phyloP scores from a whole-genome alignment of 1,139 yeast genomes.

The Pichia sp. region DNA sequence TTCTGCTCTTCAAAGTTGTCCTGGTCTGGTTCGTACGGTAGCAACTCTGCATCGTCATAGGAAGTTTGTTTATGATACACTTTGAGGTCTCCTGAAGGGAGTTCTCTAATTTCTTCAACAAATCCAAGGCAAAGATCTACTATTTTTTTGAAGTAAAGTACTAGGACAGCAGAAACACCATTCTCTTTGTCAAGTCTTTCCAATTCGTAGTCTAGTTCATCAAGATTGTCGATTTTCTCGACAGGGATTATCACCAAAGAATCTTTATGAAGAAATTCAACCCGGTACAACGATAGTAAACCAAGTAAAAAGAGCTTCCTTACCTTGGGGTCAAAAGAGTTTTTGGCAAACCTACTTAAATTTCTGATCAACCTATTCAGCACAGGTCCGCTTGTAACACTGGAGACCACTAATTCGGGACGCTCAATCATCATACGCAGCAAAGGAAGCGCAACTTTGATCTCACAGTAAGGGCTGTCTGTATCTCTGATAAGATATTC shows the following conservation, averaged over 20 bases:
- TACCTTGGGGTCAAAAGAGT: slow-evolving; percentile 29
- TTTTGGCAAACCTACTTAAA: slow-evolving; percentile 19
- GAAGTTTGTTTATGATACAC: slow-evolving; percentile 57
- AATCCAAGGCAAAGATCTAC: slow-evolving; percentile 55
- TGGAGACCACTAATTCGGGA: slow-evolving; percentile 12
- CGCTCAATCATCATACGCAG: slow-evolving; percentile 34
- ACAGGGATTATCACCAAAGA: background rate
- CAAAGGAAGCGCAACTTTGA: slow-evolving; percentile 51
- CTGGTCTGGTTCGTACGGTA: slow-evolving; percentile 27
- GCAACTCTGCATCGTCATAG: slow-evolving; percentile 50
- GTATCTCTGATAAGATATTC: slow-evolving; percentile 46
- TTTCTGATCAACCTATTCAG: slow-evolving; percentile 19
- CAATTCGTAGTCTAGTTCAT: slow-evolving; percentile 27
- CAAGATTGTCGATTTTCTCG: background rate
- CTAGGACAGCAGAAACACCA: slow-evolving; percentile 55
- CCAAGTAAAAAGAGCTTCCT: slow-evolving; percentile 30
- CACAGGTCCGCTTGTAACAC: background rate
- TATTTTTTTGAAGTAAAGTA: slow-evolving; percentile 39
- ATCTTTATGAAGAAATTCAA: slow-evolving; percentile 6
- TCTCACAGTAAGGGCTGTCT: slow-evolving; percentile 46
- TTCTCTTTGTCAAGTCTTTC: slow-evolving; percentile 40
- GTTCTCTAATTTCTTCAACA: slow-evolving; percentile 72
- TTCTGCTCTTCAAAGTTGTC: slow-evolving; percentile 25
- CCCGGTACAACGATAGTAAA: slow-evolving; percentile 27
- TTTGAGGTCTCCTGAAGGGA: slow-evolving; percentile 52